A percentile compares a stretch with the other conserved stretches of the same genome.
Evolutionary conservation across 805 yeast genomes (phyloP).

Genomic region (Hermanozyma aechmeae): DNA sequence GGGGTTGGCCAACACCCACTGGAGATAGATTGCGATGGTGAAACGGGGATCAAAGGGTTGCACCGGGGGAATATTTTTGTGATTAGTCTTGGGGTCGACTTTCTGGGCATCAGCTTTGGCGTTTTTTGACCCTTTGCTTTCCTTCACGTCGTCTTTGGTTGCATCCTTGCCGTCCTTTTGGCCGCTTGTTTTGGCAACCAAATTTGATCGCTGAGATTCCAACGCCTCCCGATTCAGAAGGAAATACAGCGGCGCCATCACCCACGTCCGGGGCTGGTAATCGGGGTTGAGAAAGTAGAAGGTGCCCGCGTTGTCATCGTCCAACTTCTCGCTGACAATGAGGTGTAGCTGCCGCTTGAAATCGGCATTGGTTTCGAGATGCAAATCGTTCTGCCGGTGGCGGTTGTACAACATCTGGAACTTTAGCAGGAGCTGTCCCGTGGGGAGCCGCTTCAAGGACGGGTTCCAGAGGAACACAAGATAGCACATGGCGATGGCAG

Average conservation of each 20-base stretch:
- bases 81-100: no score
- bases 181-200: no score
- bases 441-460: neutral
- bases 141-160: no score
- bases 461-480: neutral
- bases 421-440: neutral
- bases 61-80: no score
- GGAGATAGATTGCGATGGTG: slow-evolving; percentile 5
- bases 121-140: no score
- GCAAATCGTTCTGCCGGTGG: neutral
- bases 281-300: slow-evolving; percentile 4
- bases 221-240: no score
- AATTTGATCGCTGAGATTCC: no score
- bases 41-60: slow-evolving; percentile 5
- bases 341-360: slow-evolving; percentile 1
- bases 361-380: slow-evolving; percentile 1
- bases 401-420: slow-evolving; percentile 1
- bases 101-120: no score
- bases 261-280: slow-evolving; percentile 3
- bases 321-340: slow-evolving; percentile 2
- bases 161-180: no score
- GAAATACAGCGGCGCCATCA: slow-evolving; percentile 3
- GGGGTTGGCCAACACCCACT: slow-evolving; percentile 4
- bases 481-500: no score
- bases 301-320: slow-evolving; percentile 1